Evolutionary conservation across 345 rosid genomes (phyloP).

Genomic region (Linum usitatissimum): DNA sequence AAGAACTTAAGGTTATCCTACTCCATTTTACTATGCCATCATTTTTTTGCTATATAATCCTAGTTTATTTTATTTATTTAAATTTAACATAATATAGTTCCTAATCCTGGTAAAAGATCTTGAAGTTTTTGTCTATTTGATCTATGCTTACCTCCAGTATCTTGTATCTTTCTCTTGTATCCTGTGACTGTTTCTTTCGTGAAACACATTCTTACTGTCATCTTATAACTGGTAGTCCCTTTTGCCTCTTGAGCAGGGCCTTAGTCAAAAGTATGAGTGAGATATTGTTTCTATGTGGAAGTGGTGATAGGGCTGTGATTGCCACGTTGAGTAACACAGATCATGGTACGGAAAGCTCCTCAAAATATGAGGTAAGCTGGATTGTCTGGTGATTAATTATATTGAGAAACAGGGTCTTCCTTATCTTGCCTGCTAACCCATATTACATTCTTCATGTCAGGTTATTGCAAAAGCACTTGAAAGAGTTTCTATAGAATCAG

Average conservation of each 20-base stretch:
- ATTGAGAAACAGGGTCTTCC: slow-evolving; percentile 7
- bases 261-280: slow-evolving; percentile 87
- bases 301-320: slow-evolving; percentile 51
- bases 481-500: slow-evolving; percentile 65
- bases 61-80: too few relatives aligned
- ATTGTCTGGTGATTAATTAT: slow-evolving; percentile 3
- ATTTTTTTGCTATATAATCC: too few relatives aligned
- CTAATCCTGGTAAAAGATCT: slow-evolving; percentile 3
- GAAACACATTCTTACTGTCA: neutral
- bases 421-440: slow-evolving; percentile 9
- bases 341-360: slow-evolving; percentile 25
- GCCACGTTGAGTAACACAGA: slow-evolving; percentile 37
- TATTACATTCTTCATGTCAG: slow-evolving; percentile 25
- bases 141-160: neutral
- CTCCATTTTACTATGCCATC: neutral
- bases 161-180: neutral
- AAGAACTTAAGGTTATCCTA: neutral
- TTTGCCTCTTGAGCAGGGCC: slow-evolving; percentile 36
- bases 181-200: neutral
- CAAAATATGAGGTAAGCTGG: slow-evolving; percentile 48
- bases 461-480: slow-evolving; percentile 42
- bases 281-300: slow-evolving; percentile 83
- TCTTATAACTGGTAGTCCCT: neutral
- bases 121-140: neutral
- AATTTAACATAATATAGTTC: neutral